Conservation (phyloP, 257 asterid genomes). For the Lycium ferocissimum region DNA sequence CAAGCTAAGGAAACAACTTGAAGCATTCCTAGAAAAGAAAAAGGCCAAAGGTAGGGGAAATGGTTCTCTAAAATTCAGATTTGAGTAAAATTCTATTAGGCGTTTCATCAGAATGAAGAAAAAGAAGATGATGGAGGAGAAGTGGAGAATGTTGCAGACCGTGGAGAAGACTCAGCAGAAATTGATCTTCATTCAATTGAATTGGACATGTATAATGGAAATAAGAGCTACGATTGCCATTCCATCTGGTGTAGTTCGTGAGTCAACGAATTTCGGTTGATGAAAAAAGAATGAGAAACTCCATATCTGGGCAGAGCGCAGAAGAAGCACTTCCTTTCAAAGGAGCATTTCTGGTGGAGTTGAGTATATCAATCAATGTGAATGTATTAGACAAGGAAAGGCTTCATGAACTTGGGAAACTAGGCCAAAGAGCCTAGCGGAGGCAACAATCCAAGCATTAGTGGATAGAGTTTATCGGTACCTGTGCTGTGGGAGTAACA, state of each 20-base stretch:
- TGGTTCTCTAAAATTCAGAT: slow-evolving; percentile 27
- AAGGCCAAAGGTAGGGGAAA: slow-evolving; percentile 41
- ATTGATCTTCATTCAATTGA: slow-evolving; percentile 77
- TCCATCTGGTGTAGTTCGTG: slow-evolving; percentile 35
- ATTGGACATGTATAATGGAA: slow-evolving; percentile 50
- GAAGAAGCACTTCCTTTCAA: slow-evolving; percentile 54
- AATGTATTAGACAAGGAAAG: too few species aligned
- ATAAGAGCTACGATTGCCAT: slow-evolving; percentile 50
- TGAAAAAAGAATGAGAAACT: slow-evolving; percentile 54
- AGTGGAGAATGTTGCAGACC: slow-evolving; percentile 52
- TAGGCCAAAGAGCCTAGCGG: slow-evolving; percentile 33
- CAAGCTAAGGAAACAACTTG: slow-evolving; percentile 82
- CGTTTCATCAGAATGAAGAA: slow-evolving; percentile 40
- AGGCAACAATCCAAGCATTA: not conserved
- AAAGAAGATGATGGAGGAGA: slow-evolving; percentile 60
- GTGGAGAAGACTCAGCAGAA: slow-evolving; percentile 62
- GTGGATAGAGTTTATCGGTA: not conserved
- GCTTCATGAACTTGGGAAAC: too few species aligned
- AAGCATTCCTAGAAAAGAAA: slow-evolving; percentile 68
- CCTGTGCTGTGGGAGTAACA: slow-evolving; percentile 26
- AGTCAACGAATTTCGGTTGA: slow-evolving; percentile 40
- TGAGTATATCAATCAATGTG: too few species aligned
- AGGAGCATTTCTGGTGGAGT: slow-evolving; percentile 64
- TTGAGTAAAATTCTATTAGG: slow-evolving; percentile 42
- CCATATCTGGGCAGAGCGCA: slow-evolving; percentile 52